These are phyloP conservation scores for Hygrophorus russula DNA, from an alignment of 768 basidiomycete species.

Conservation along the genomic window DNA sequence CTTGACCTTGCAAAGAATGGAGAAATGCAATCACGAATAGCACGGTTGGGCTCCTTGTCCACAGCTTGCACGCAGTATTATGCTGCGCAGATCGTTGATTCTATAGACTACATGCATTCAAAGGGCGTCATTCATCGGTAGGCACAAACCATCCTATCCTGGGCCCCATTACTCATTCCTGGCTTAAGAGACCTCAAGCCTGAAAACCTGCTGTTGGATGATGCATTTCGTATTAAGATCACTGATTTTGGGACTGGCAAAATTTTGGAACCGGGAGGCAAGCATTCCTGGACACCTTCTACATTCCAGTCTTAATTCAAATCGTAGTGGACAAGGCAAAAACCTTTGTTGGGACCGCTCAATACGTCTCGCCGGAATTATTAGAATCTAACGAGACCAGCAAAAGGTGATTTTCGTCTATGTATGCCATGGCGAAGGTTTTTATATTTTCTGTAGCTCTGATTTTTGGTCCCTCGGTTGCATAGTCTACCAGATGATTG, in stretches of 20 bases:
- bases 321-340: conserved; percentile 35
- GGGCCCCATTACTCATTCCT: conserved; percentile 4
- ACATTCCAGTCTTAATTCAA: conserved; percentile 3
- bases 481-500: conserved; percentile 86
- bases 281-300: conserved; percentile 14
- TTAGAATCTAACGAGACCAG: conserved; percentile 64
- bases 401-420: conserved; percentile 41
- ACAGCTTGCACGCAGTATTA: conserved; percentile 71
- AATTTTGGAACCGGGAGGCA: conserved; percentile 47
- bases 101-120: conserved; percentile 83
- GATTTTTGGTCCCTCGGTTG: conserved; percentile 96
- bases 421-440: conserved; percentile 5
- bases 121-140: conserved; percentile 85
- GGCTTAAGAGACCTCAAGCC: conserved; percentile 60
- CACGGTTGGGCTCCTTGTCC: conserved; percentile 79
- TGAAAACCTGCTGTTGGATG: conserved; percentile 86
- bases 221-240: conserved; percentile 80
- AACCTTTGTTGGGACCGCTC: conserved; percentile 84
- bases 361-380: conserved; percentile 85
- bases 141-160: conserved; percentile 7
- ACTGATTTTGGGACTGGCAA: conserved; percentile 96
- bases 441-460: conserved; percentile 38
- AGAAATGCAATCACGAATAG: conserved; percentile 64
- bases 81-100: conserved; percentile 81
- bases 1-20: conserved; percentile 70